Base-by-base conservation (phyloP, 164 flowering plant species). In the Aristolochia contorta region DNA sequence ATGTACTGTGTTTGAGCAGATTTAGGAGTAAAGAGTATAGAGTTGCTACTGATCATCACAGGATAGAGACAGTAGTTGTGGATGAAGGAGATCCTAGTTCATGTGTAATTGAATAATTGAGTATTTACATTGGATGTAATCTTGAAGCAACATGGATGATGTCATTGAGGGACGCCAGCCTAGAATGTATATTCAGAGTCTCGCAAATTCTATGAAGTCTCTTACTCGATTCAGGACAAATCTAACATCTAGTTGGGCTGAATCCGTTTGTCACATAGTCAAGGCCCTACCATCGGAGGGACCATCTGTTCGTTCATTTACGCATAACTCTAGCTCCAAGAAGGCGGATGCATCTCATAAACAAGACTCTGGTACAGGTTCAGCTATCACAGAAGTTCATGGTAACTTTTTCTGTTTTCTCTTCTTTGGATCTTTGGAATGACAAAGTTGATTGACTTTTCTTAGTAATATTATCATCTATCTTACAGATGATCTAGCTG, bases 241-340 rank as follows among this genome's bases (percentile, higher is more conserved):
- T 46, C 57, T 80, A 50, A 82, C 80, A 52, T 70, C 81, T 16
- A 47, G 62, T 47, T 82, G 86, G 83, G 79, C 70, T 49, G 70
- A 67, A 55, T 79, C 80, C 14, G 86, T 82, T 52, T 67, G 79
- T 65, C 65, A 74, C 37, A 79, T 78, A 46, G 62, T 78, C 55
- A 73, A 63, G 60, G 72, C 46, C 49, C 56, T 67, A 47, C 74
- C 77, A 57, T 53, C 67, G 46, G 70, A 71, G 27, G 66, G 47
- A 57, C 54, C 69, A 49, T 48, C 30, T n/a, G 51, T 21, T 50
- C 63, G 60, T 49, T 55, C 60, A 49, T 13, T 12, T 21, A 50
- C 23, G 37, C 20, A 57, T 57, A 21, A 32, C 9, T 37, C 4
- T 27, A 51, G 51, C 65, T 27, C 22, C 23, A 66, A 66, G 19